Percentiles rank a stretch among this genome's conserved stretches.
Conservation (phyloP, 2,329 filamentous ascomycete species). For the Pseudocercospora musae region DNA sequence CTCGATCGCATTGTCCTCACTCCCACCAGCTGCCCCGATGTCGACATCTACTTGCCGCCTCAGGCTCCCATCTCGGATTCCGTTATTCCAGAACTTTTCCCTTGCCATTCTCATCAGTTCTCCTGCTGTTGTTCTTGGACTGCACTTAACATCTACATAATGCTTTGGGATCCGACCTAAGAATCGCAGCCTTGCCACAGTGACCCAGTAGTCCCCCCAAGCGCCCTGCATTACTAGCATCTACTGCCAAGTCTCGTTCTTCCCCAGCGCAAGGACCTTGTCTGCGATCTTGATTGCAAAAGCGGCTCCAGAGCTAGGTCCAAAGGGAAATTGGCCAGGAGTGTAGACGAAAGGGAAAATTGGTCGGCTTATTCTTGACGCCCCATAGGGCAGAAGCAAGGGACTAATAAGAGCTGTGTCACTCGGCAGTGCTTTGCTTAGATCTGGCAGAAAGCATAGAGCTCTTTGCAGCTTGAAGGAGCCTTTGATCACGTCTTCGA, state of each 20-base stretch:
- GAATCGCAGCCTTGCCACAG: neutral
- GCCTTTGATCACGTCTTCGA: neutral
- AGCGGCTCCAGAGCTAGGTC: neutral
- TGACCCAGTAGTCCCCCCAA: neutral
- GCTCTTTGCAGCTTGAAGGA: neutral
- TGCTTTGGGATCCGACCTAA: neutral
- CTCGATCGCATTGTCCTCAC: neutral
- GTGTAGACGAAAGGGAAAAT: neutral
- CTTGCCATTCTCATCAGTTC: neutral
- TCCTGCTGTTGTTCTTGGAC: neutral
- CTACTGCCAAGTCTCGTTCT: neutral
- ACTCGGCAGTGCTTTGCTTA: neutral
- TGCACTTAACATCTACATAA: neutral
- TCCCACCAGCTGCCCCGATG: too few relatives aligned
- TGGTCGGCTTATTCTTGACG: neutral
- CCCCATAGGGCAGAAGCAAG: neutral
- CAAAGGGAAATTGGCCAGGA: too few relatives aligned
- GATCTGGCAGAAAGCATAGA: neutral
- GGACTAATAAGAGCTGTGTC: neutral
- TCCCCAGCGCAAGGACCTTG: neutral
- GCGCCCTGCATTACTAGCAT: neutral
- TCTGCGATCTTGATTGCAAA: neutral
- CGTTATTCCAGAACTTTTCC: neutral
- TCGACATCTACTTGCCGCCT: neutral
- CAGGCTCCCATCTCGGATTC: neutral